These are phyloP conservation scores for Acanthamoeba lugdunensis DNA, from an alignment of 208 protist species.

Conservation along the genomic window DNA sequence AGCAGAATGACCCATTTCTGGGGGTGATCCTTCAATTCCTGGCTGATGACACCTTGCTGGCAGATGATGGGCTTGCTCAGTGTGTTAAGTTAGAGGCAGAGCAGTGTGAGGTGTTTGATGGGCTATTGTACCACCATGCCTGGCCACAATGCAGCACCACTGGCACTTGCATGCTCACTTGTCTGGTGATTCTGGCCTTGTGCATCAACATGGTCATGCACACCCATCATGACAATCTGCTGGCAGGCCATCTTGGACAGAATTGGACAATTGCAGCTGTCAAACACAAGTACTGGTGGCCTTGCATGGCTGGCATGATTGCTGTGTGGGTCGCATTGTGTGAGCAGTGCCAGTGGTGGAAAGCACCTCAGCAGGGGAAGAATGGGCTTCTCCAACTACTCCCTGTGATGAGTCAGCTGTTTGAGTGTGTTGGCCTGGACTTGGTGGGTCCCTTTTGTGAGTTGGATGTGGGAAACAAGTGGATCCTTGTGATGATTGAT, in stretches of 20 bases:
- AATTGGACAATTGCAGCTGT: not conserved
- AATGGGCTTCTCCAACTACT: not conserved
- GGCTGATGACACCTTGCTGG: not conserved
- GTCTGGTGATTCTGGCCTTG: not conserved
- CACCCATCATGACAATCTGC: not conserved
- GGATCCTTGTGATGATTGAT: constrained; percentile 6
- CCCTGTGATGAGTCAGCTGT: not conserved
- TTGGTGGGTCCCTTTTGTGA: not conserved
- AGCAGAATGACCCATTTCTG: not conserved
- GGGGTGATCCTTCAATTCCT: not conserved
- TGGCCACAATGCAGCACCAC: not conserved
- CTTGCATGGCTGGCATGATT: not conserved
- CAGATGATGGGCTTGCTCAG: not conserved
- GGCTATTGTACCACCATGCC: not conserved
- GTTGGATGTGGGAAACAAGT: not conserved
- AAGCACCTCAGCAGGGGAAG: not conserved
- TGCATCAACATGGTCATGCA: not conserved
- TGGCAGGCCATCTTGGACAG: not conserved
- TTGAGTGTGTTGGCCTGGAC: not conserved
- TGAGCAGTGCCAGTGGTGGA: not conserved
- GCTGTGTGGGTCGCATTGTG: not conserved
- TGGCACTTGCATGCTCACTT: not conserved
- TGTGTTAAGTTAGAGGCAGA: not conserved
- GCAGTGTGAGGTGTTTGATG: not conserved
- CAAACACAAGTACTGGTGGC: constrained; percentile 33